Conservation (phyloP, 2,329 filamentous ascomycete genomes). For the Stylonectria norvegica region DNA sequence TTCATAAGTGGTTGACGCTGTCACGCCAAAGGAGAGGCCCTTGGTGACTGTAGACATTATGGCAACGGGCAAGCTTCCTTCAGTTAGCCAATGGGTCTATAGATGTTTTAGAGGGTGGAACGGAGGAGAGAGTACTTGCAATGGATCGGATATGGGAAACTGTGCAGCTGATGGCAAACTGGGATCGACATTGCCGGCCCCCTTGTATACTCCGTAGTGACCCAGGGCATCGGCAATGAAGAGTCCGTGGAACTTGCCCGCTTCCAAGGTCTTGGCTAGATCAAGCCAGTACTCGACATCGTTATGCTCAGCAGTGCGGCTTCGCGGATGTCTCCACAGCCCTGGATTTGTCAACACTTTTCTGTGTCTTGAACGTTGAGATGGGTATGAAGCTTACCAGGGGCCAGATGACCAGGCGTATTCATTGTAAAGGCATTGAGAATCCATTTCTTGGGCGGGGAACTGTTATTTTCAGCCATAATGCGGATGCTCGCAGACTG, state of each 20-base stretch:
- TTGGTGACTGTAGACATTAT: constrained; percentile 47
- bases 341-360: constrained; percentile 5
- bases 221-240: constrained; percentile 7
- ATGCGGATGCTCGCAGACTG: too few relatives aligned
- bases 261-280: too few relatives aligned
- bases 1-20: constrained; percentile 49
- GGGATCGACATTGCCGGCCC: constrained; percentile 1
- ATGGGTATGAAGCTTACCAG: not conserved
- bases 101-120: too few relatives aligned
- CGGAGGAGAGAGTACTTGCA: not conserved
- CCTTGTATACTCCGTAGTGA: constrained; percentile 1
- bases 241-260: constrained; percentile 2
- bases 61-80: constrained; percentile 1
- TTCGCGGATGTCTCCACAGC: too few relatives aligned
- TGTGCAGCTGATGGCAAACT: constrained; percentile 4
- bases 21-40: constrained; percentile 11
- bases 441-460: constrained; percentile 11
- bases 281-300: too few relatives aligned
- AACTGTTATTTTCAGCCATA: too few relatives aligned
- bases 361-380: not conserved
- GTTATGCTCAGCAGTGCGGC: too few relatives aligned
- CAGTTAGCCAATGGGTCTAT: not conserved
- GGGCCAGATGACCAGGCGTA: constrained; percentile 2
- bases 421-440: constrained; percentile 4
- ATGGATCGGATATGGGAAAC: constrained; percentile 7